Conservation (phyloP, 2,329 filamentous ascomycete species). For the Paraconiothyrium sp. region DNA sequence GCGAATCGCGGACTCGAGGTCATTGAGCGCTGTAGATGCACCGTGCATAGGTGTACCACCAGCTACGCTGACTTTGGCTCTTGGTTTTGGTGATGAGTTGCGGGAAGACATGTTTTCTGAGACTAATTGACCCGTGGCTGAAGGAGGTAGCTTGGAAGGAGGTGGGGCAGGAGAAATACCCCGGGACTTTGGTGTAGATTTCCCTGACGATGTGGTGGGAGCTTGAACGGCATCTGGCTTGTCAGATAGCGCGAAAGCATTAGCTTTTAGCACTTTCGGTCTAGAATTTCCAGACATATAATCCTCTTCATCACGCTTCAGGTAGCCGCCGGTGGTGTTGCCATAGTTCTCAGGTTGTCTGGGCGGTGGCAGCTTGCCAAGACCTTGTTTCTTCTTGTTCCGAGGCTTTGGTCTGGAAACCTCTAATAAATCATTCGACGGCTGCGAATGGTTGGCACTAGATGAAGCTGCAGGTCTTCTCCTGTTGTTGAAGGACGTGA, state of each 20-base stretch:
- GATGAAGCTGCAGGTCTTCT: slow-evolving; percentile 51
- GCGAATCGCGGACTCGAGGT: slow-evolving; percentile 81
- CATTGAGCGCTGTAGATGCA: slow-evolving; percentile 75
- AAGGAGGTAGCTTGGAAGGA: slow-evolving; percentile 66
- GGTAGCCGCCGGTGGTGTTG: slow-evolving; percentile 74
- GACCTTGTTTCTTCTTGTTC: slow-evolving; percentile 54
- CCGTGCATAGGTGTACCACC: slow-evolving; percentile 86
- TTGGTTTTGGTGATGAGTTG: slow-evolving; percentile 59
- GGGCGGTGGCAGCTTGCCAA: slow-evolving; percentile 53
- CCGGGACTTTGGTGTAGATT: slow-evolving; percentile 46
- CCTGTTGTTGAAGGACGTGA: slow-evolving; percentile 77
- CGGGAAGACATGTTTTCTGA: slow-evolving; percentile 74
- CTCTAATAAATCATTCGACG: slow-evolving; percentile 35
- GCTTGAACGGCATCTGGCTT: slow-evolving; percentile 59
- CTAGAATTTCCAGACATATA: slow-evolving; percentile 68
- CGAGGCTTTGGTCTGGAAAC: slow-evolving; percentile 47
- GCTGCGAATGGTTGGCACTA: slow-evolving; percentile 24
- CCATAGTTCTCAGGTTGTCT: slow-evolving; percentile 67
- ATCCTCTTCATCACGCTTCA: slow-evolving; percentile 77
- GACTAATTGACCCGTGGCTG: slow-evolving; percentile 80
- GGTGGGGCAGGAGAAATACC: slow-evolving; percentile 56
- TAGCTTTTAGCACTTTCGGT: slow-evolving; percentile 53
- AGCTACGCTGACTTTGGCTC: slow-evolving; percentile 75
- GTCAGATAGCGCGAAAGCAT: slow-evolving; percentile 60
- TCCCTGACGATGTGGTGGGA: slow-evolving; percentile 39